A percentile compares a stretch with the other conserved stretches of the same genome.
These are phyloP conservation scores for Microdochium bolleyi DNA, from an alignment of 2,329 filamentous ascomycete species.

Conservation along the genomic window DNA sequence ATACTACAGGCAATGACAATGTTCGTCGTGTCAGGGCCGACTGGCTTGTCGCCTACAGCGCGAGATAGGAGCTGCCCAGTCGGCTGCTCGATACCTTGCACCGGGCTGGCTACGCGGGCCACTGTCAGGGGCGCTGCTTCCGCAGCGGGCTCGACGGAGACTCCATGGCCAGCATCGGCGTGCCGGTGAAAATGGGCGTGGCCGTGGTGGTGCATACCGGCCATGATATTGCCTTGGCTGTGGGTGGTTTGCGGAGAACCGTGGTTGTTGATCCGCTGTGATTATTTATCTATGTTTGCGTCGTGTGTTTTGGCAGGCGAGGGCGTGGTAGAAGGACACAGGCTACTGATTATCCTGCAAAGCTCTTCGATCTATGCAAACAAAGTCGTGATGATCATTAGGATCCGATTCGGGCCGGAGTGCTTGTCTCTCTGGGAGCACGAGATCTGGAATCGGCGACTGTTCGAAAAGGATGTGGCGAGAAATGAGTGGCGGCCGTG, in stretches of 20 bases:
- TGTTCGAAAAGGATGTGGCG: background rate
- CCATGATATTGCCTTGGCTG: slow-evolving; percentile 5
- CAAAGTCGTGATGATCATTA: background rate
- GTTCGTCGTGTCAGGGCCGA: slow-evolving; percentile 44
- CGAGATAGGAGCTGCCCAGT: slow-evolving; percentile 13
- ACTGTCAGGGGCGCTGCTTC: background rate
- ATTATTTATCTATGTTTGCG: background rate
- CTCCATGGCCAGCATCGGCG: slow-evolving; percentile 13
- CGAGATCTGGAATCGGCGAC: background rate
- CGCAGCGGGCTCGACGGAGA: background rate
- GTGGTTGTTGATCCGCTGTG: background rate
- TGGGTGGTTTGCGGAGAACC: background rate
- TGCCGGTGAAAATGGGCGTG: slow-evolving; percentile 8
- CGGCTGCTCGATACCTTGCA: slow-evolving; percentile 5
- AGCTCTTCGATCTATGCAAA: background rate
- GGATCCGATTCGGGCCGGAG: background rate
- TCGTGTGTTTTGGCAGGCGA: background rate
- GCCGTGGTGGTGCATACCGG: slow-evolving; percentile 1
- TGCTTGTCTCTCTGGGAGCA: background rate
- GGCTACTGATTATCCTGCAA: background rate
- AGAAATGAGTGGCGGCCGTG: background rate
- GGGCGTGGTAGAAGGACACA: background rate
- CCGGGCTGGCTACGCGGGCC: background rate
- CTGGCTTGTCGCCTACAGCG: slow-evolving; percentile 52
- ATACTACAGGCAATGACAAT: slow-evolving; percentile 63